Base-by-base conservation (phyloP, 345 rosid species). In the Noccaea bulbosa region DNA sequence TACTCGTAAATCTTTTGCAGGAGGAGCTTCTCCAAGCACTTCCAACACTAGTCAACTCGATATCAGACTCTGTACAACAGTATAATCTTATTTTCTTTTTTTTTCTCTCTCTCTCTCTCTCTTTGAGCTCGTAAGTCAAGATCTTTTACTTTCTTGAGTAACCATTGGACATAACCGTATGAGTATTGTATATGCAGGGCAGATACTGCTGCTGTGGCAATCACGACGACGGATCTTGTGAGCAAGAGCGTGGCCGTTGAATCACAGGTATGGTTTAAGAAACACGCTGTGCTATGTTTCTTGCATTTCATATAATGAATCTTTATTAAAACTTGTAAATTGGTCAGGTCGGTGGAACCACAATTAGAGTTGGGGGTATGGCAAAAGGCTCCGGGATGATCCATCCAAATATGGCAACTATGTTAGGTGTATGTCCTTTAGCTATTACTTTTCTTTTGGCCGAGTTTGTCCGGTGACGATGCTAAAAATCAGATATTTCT, bases 311-410 rank as follows among this genome's bases (percentile, higher is more conserved):
- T 58, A 27, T 11, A n/a, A n/a, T n/a, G n/a, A n/a, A 34, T 50
- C 33, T 43, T 33, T 33, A 47, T 62, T 50, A 66, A 1, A 22
- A 0, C 63, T 35, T 64, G 44, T n/a, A 47, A 11, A 5, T 72
- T 74, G 7, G 56, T 48, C 84, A 91, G 99, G 90, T 88, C 51
- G 95, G 97, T 65, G 96, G 85, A 39, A 81, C 80, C 34, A 76
- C 56, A 16, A 65, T 91, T 74, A 76, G 85, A 71, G 78, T 94
- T 72, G 99, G 99, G 5, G 99, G 99, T 73, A 94, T 94, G 88
- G 96, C 96, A 17, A 94, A 91, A 75, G 99, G 99, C 76, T 94
- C 98, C 24, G 98, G 99, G 50, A 94, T 94, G 99, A 91, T 94
- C 71, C 99, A 89, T 74, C 97, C 99, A 53, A 89, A 94, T 74